These are phyloP conservation scores for Davidsoniella eucalypti DNA, from an alignment of 2,329 filamentous ascomycete genomes.

Conservation along the genomic window DNA sequence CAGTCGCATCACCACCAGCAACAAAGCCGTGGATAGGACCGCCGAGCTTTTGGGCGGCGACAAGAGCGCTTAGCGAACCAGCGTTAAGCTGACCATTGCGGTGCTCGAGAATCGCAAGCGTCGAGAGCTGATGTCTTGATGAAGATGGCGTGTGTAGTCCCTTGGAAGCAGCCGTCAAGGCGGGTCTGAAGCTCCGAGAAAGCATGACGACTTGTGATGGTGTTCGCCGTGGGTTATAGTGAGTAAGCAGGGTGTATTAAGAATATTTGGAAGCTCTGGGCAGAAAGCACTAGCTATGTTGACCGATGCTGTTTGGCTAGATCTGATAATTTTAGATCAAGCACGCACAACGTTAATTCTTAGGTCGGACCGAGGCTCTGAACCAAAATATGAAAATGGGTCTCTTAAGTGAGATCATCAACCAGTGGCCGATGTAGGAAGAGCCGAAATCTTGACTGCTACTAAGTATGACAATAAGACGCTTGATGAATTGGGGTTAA, in stretches of 20 bases:
- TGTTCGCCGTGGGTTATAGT: neutral
- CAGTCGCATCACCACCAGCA: constrained; percentile 62
- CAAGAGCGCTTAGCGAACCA: constrained; percentile 69
- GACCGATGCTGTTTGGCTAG: neutral
- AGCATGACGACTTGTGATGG: constrained; percentile 4
- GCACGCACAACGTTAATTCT: neutral
- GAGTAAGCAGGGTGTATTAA: neutral
- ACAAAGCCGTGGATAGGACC: constrained; percentile 75
- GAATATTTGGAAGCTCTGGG: neutral
- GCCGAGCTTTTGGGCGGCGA: constrained; percentile 73
- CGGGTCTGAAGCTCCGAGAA: constrained; percentile 9
- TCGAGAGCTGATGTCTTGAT: constrained; percentile 41
- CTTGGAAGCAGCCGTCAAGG: constrained; percentile 4
- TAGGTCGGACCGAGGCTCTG: constrained; percentile 7
- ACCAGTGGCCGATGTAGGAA: constrained; percentile 10
- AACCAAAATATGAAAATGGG: constrained; percentile 6
- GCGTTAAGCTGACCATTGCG: constrained; percentile 72
- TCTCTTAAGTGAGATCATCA: constrained; percentile 1
- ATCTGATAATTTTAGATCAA: neutral
- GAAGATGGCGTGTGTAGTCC: constrained; percentile 6
- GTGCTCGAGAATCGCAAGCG: constrained; percentile 84
- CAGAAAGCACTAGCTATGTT: neutral
- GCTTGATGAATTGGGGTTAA: too few relatives aligned
- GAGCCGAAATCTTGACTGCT: neutral
- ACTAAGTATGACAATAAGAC: too few relatives aligned